These are phyloP conservation scores for Sporobolomyces roseus DNA, from an alignment of 768 basidiomycete genomes.

Conservation along the genomic window DNA sequence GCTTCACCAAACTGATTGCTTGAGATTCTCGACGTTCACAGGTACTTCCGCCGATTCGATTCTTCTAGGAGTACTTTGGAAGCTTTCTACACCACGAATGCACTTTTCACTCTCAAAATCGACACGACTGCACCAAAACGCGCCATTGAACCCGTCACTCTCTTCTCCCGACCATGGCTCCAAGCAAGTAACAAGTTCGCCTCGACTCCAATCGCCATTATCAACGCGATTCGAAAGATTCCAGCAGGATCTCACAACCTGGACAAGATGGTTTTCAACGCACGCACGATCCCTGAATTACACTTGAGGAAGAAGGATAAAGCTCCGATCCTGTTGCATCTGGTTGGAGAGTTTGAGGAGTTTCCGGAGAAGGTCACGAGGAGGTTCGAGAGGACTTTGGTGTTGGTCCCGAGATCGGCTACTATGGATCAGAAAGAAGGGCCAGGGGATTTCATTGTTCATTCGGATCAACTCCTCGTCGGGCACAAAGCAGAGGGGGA, in stretches of 20 bases:
- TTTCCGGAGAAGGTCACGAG: constrained; percentile 27
- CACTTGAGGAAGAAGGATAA: not conserved
- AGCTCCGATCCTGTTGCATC: constrained; percentile 23
- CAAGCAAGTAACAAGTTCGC: not conserved
- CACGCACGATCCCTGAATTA: constrained; percentile 18
- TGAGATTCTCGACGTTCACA: constrained; percentile 1
- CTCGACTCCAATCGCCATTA: constrained; percentile 28
- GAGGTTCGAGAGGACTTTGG: constrained; percentile 21
- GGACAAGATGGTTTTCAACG: constrained; percentile 1
- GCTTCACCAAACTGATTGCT: not conserved
- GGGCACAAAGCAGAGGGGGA: constrained; percentile 5
- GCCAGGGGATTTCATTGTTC: constrained; percentile 4
- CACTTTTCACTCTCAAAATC: constrained; percentile 30
- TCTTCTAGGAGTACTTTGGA: constrained; percentile 22
- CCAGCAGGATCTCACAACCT: constrained; percentile 30
- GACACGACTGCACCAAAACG: constrained; percentile 11
- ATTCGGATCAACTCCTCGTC: constrained; percentile 27
- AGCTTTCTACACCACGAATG: constrained; percentile 24
- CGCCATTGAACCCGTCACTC: not conserved
- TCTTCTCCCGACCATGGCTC: constrained; percentile 14
- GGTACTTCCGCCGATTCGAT: constrained; percentile 36
- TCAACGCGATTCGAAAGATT: constrained; percentile 25
- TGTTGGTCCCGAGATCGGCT: constrained; percentile 11
- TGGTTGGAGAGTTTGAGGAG: constrained; percentile 31
- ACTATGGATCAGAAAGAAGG: not conserved